Evolutionary conservation across 2,329 filamentous ascomycete genomes (phyloP).

Genomic region (Penicillium freii): DNA sequence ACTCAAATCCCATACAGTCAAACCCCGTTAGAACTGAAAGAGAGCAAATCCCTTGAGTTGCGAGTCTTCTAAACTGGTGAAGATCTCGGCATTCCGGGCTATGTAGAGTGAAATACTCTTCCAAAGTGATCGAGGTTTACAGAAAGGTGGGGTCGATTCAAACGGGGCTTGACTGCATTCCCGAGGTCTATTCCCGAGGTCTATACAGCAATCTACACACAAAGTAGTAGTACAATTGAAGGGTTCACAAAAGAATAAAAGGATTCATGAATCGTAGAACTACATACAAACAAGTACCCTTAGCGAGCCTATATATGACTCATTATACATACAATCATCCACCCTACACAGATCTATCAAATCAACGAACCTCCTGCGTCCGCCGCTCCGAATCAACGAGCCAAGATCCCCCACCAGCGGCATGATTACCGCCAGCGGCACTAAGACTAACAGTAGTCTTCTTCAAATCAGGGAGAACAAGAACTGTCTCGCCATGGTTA

Average conservation of each 20-base stretch:
- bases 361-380: constrained; percentile 17
- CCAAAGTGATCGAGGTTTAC: not conserved
- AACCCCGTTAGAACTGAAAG: not conserved
- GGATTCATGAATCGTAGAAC: constrained; percentile 22
- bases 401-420: constrained; percentile 57
- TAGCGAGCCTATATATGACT: not conserved
- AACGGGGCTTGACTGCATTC: not conserved
- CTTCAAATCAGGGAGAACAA: constrained; percentile 68
- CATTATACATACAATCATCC: not conserved
- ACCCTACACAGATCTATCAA: not conserved
- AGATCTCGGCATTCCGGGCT: no score
- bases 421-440: constrained; percentile 55
- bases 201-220: not conserved
- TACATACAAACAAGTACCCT: constrained; percentile 7
- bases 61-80: not conserved
- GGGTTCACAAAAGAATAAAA: not conserved
- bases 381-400: constrained; percentile 61
- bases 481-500: constrained; percentile 73
- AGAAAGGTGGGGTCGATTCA: not conserved
- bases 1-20: not conserved
- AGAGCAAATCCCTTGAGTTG: not conserved
- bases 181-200: not conserved
- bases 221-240: not conserved
- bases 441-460: constrained; percentile 73
- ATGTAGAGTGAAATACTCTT: no score